Evolutionary conservation across 192 early-diverging fungal genomes (phyloP), one percentile per base, ranked within the genome.

Genomic region (Coemansia sp.): DNA sequence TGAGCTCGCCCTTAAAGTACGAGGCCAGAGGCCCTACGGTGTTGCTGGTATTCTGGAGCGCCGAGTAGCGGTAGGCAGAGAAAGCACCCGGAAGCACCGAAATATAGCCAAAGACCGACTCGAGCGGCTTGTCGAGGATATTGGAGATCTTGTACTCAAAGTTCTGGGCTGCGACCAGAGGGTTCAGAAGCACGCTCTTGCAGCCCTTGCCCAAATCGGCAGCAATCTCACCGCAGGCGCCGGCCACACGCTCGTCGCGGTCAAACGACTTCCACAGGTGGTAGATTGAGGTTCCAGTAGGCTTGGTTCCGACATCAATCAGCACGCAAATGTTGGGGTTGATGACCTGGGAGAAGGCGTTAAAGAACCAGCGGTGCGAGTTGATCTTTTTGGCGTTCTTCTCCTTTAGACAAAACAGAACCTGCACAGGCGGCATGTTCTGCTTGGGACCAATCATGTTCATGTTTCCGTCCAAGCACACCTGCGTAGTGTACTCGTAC

Each of bases 91-190:
- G 95, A 6, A 97, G 84, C 56, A 96, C 95, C 0, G 93, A 92
- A 59, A 97, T 97, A 82, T 95, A 95, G 31, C 95, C 95, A 85
- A 94, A 95, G 16, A 95, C 88, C 16, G 91, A 93, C 68, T 97
- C 95, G 16, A 97, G 84, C 6, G 95, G 94, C 83, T 97, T 97
- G 84, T 97, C 95, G 18, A 97, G 87, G 51, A 97, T 97, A 73
- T 97, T 97, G 45, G 91, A 93, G 86, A 97, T 97, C 70, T 97
- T 97, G 88, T 97, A 97, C 85, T 97, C 95, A 84, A 97, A 97
- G 70, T 97, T 97, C 80, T 97, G 95, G 5, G 92, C 89, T 3
- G 95, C 95, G 0, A 97, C 93, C 39, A 97, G 74, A 20, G 94
- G 94, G 64, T 95, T 96, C 39, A 91, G 59, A 26, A 79, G 62